phyloP scores from a whole-genome alignment of 371 early-diverging fungal species.

The Mucor racemosus region DNA sequence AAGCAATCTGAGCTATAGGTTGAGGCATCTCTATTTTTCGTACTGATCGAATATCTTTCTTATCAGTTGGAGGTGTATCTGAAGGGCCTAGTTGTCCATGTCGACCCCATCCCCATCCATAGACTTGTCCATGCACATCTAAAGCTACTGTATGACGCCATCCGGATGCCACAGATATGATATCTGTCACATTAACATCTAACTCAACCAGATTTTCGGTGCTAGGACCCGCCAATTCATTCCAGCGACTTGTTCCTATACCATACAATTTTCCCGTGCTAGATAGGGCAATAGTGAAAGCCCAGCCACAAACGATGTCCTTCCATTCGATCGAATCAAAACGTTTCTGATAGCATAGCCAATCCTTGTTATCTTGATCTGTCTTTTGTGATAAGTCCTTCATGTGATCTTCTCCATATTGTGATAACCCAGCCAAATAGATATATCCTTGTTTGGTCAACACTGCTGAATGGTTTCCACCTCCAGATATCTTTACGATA shows the following conservation, averaged over 20 bases:
- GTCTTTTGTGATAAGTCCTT: background rate
- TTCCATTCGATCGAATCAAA: conserved; percentile 30
- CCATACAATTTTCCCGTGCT: conserved; percentile 46
- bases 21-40: conserved; percentile 24
- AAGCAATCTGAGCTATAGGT: conserved; percentile 41
- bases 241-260: conserved; percentile 55
- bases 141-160: conserved; percentile 65
- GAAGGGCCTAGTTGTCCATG: conserved; percentile 63
- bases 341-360: conserved; percentile 17
- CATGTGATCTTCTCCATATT: conserved; percentile 21
- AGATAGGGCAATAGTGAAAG: conserved; percentile 51
- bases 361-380: conserved; percentile 10
- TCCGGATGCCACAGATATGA: conserved; percentile 62
- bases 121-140: conserved; percentile 40
- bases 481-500: conserved; percentile 49
- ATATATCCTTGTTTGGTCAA: conserved; percentile 40
- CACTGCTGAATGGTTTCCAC: conserved; percentile 70
- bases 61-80: conserved; percentile 17
- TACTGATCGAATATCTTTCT: conserved; percentile 27
- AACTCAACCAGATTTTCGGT: conserved; percentile 11
- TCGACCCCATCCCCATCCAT: conserved; percentile 68
- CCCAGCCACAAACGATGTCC: conserved; percentile 68
- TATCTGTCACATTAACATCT: conserved; percentile 14
- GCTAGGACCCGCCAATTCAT: conserved; percentile 48
- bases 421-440: conserved; percentile 26